Percentiles rank a stretch among this genome's conserved stretches.
phyloP scores from a whole-genome alignment of 2,329 filamentous ascomycete species.

The Ciborinia camelliae region DNA sequence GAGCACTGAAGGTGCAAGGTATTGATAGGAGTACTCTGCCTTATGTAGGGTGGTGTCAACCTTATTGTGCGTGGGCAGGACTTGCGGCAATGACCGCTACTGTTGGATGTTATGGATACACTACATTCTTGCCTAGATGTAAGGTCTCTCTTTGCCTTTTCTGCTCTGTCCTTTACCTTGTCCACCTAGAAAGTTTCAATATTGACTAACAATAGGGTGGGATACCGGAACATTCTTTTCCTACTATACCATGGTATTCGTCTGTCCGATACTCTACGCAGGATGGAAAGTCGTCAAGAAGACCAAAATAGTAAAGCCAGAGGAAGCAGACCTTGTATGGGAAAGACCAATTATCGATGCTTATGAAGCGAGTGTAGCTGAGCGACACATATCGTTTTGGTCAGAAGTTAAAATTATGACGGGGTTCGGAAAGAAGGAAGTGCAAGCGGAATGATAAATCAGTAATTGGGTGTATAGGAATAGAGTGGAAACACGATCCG shows the following conservation, averaged over 20 bases:
- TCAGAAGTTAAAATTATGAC: constrained; percentile 28
- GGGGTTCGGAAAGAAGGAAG: constrained; percentile 26
- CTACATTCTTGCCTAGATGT: constrained; percentile 63
- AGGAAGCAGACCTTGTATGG: constrained; percentile 52
- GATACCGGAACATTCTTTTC: constrained; percentile 65
- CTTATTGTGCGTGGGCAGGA: constrained; percentile 61
- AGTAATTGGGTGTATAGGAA: background rate
- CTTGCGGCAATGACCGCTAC: constrained; percentile 62
- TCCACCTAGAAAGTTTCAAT: background rate
- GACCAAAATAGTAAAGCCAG: constrained; percentile 48
- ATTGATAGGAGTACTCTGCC: constrained; percentile 62
- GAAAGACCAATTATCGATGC: constrained; percentile 32
- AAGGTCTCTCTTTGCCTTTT: constrained; percentile 2
- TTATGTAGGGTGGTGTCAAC: constrained; percentile 58
- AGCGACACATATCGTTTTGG: constrained; percentile 28
- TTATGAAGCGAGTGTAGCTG: constrained; percentile 27
- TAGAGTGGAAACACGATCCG: background rate
- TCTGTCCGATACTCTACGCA: constrained; percentile 57
- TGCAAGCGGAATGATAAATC: constrained; percentile 25
- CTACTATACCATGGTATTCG: constrained; percentile 63
- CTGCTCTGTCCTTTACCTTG: background rate
- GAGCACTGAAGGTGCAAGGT: constrained; percentile 64
- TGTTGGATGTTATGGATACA: constrained; percentile 69
- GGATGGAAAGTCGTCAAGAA: constrained; percentile 67
- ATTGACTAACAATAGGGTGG: constrained; percentile 49